These are phyloP conservation scores for Thalassiosira profunda DNA, from an alignment of 108 stramenopile species.

Conservation along the genomic window DNA sequence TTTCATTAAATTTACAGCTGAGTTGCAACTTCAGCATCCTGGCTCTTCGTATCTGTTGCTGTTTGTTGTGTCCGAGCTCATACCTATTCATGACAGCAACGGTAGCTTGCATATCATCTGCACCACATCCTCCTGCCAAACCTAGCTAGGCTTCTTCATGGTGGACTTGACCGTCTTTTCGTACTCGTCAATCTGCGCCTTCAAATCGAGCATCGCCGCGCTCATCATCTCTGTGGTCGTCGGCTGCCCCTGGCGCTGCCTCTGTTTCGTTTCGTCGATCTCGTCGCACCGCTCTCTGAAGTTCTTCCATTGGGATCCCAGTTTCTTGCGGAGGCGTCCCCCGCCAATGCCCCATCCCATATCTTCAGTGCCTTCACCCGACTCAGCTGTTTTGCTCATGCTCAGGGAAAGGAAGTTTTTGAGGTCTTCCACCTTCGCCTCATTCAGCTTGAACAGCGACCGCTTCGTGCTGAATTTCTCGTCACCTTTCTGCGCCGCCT, in stretches of 20 bases:
- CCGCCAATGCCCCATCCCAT: conserved; percentile 43
- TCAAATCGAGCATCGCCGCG: conserved; percentile 42
- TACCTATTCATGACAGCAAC: too few relatives aligned
- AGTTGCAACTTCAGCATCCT: too few relatives aligned
- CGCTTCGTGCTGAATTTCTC: conserved; percentile 47
- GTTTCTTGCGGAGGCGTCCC: conserved; percentile 33
- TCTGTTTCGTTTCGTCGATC: conserved; percentile 36
- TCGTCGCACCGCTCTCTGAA: conserved; percentile 43
- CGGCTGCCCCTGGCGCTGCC: conserved; percentile 17
- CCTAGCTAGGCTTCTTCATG: too few relatives aligned
- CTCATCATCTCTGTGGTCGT: conserved; percentile 28
- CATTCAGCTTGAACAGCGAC: conserved; percentile 39
- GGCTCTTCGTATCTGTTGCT: too few relatives aligned
- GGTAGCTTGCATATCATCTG: too few relatives aligned
- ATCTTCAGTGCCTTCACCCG: conserved; percentile 12
- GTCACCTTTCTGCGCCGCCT: conserved; percentile 44
- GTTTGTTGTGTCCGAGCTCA: too few relatives aligned
- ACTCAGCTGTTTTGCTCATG: background rate
- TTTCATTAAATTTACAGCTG: too few relatives aligned
- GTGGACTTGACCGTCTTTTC: conserved; percentile 32
- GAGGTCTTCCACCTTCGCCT: conserved; percentile 48
- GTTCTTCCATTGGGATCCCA: conserved; percentile 33
- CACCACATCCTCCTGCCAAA: too few relatives aligned
- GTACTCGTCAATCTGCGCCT: conserved; percentile 43
- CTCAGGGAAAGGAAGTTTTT: conserved; percentile 37